phyloP scores from a whole-genome alignment of 1,139 yeast genomes.

The Scheffersomyces parashehatae region DNA sequence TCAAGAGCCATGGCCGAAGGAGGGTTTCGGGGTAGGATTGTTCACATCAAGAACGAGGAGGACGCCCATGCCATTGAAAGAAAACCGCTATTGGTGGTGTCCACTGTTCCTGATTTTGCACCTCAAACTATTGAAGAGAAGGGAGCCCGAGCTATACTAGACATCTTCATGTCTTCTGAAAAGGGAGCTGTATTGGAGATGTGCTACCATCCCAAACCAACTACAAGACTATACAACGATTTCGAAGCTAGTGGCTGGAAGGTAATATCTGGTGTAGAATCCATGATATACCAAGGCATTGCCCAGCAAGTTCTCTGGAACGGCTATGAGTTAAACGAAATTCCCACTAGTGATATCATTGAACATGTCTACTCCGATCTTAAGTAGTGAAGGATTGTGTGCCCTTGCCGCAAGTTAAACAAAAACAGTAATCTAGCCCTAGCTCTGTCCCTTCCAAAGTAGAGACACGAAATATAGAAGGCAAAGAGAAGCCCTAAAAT shows the following conservation, averaged over 20 bases:
- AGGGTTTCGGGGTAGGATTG: slow-evolving; percentile 21
- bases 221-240: slow-evolving; percentile 22
- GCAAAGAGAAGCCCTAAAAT: no score
- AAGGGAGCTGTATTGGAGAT: slow-evolving; percentile 31
- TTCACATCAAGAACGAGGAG: slow-evolving; percentile 21
- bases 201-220: slow-evolving; percentile 30
- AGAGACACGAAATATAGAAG: no score
- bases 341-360: slow-evolving; percentile 15
- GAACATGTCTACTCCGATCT: not conserved
- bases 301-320: slow-evolving; percentile 31
- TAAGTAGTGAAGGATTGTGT: no score
- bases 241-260: slow-evolving; percentile 23
- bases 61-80: slow-evolving; percentile 15
- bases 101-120: slow-evolving; percentile 28
- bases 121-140: slow-evolving; percentile 21
- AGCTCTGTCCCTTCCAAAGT: no score
- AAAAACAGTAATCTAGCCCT: no score
- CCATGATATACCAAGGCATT: slow-evolving; percentile 31
- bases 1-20: slow-evolving; percentile 15
- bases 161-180: slow-evolving; percentile 20
- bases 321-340: slow-evolving; percentile 18
- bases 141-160: slow-evolving; percentile 22
- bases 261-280: slow-evolving; percentile 27
- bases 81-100: slow-evolving; percentile 21
- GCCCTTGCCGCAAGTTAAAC: no score